Conservation (phyloP, 2,329 filamentous ascomycete genomes). For the Colletotrichum kahawae region DNA sequence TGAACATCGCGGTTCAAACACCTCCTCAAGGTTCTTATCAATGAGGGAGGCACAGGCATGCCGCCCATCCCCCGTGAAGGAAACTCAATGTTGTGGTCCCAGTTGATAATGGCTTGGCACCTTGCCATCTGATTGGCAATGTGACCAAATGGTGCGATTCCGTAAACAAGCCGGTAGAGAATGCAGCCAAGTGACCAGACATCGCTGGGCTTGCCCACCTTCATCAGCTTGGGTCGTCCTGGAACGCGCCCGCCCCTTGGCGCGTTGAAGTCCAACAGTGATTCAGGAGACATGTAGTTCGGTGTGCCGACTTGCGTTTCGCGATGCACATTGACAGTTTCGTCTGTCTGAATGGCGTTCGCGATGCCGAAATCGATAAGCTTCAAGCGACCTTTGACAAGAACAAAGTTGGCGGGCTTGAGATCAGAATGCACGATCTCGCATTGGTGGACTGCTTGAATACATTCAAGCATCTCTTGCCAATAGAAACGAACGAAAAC, state of each 20-base stretch:
- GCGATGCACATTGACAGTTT: constrained; percentile 96
- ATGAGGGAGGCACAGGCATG: constrained; percentile 60
- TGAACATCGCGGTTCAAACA: constrained; percentile 68
- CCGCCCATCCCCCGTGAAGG: constrained; percentile 72
- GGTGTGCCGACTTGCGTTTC: constrained; percentile 95
- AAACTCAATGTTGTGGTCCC: constrained; percentile 74
- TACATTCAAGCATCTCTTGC: constrained; percentile 99
- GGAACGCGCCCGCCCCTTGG: constrained; percentile 48
- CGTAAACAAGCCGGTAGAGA: constrained; percentile 97
- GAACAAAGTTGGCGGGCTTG: constrained; percentile 95
- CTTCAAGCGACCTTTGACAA: constrained; percentile 89
- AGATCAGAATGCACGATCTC: constrained; percentile 97
- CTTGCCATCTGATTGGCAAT: constrained; percentile 86
- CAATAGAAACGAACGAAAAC: constrained; percentile 97
- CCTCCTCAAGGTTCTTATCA: constrained; percentile 65
- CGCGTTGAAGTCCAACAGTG: constrained; percentile 85
- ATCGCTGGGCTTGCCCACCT: constrained; percentile 93
- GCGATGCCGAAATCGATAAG: constrained; percentile 99
- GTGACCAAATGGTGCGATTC: constrained; percentile 92
- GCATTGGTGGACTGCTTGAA: constrained; percentile 84
- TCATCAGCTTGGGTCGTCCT: constrained; percentile 77
- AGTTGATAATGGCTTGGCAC: constrained; percentile 86
- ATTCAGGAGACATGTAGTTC: constrained; percentile 98
- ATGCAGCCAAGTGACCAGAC: constrained; percentile 98
- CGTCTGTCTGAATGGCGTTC: constrained; percentile 92